Evolutionary conservation across 2,329 filamentous ascomycete species (phyloP).

Genomic region (Plectosphaerella sp.): DNA sequence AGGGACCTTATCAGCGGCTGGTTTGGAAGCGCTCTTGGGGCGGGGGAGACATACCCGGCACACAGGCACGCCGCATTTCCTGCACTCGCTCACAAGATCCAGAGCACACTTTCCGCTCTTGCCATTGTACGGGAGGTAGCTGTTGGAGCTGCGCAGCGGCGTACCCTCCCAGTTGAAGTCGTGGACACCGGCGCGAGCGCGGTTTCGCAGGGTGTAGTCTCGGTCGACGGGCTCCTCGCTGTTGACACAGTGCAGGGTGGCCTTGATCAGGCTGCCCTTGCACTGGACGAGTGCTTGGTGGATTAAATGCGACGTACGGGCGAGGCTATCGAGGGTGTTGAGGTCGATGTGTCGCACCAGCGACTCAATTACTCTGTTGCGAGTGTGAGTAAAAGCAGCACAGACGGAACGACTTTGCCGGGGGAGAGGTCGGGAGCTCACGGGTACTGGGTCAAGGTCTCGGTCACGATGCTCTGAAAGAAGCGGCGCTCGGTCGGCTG

Average conservation of each 20-base stretch:
- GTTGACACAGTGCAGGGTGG: slow-evolving; percentile 76
- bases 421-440: slow-evolving; percentile 12
- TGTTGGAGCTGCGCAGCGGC: slow-evolving; percentile 17
- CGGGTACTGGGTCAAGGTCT: slow-evolving; percentile 31
- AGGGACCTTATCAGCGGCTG: slow-evolving; percentile 3
- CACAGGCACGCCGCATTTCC: slow-evolving; percentile 70
- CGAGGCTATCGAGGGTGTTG: slow-evolving; percentile 79
- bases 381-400: background rate
- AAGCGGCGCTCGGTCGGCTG: background rate
- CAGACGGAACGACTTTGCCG: background rate
- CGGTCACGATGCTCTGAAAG: slow-evolving; percentile 17
- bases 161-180: slow-evolving; percentile 55
- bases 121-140: slow-evolving; percentile 37
- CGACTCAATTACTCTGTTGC: slow-evolving; percentile 65
- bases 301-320: slow-evolving; percentile 75
- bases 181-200: slow-evolving; percentile 54
- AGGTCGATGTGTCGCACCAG: slow-evolving; percentile 78
- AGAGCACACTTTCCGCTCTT: slow-evolving; percentile 77
- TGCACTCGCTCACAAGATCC: slow-evolving; percentile 81
- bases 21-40: background rate
- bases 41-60: slow-evolving; percentile 65
- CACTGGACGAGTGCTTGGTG: slow-evolving; percentile 75
- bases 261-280: slow-evolving; percentile 65
- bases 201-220: slow-evolving; percentile 53
- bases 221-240: slow-evolving; percentile 54